Evolutionary conservation across 2,329 filamentous ascomycete species (phyloP), one percentile per base, ranked within the genome.

Genomic region (Botrytis deweyae): DNA sequence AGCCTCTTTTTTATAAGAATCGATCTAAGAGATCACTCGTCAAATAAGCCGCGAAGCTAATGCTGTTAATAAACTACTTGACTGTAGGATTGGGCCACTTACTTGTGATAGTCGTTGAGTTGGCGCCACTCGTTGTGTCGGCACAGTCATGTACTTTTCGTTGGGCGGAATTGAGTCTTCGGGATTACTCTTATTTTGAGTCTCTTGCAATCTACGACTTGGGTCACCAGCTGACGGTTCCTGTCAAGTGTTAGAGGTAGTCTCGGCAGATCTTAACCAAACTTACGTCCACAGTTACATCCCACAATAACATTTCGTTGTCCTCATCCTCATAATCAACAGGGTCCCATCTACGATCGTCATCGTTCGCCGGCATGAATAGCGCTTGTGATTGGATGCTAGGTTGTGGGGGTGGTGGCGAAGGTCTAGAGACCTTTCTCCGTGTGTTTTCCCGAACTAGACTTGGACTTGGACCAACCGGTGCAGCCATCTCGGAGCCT

Each of bases 51-150:
- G 61, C 75, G 78, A 59, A 81, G 74, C 81, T 81, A 72, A 25
- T 33, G 25, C 40, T 29, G 63, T 81, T 76, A 81, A 77, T 72
- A 46, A n/a, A 36, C 20, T 52, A 16, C 49, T 46, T 12, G 14
- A 20, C 38, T 83, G 42, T 49, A 16, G 46, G 20, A 59, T 29
- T 65, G n/a, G 73, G 84, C 80, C 68, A 76, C 86, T 83, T 74
- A 91, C 90, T 79, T 95, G 88, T 33, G 91, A 92, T 44, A 94
- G 84, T 72, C 88, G 88, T 80, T 95, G 93, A 3, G 93, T 95
- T 36, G 93, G 92, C 76, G 92, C 90, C 72, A 95, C 79, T 4
- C 86, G 76, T 58, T 80, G 78, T 25, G 78, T 80, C n/a, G 78
- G 72, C 22, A 73, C 46, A 22, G 72, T 73, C 36, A 70, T 46